Evolutionary conservation across 768 basidiomycete species (phyloP).

Genomic region (Mrakia gelida): DNA sequence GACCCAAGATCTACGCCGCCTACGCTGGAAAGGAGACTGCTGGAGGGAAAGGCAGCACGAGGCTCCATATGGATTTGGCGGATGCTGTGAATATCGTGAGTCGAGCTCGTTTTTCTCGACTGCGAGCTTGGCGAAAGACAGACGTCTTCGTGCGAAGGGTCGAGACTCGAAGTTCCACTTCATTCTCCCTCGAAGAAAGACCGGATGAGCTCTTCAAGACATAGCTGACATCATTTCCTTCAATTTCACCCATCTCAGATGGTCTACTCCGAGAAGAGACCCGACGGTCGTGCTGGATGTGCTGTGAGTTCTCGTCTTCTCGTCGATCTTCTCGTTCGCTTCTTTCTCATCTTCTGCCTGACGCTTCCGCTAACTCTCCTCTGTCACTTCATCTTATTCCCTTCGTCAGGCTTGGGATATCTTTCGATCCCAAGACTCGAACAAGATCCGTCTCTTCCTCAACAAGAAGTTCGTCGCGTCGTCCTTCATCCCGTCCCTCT

Average conservation of each 20-base stretch:
- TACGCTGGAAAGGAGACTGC: conserved; percentile 52
- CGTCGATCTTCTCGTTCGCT: no score
- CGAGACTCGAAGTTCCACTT: no score
- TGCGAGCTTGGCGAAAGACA: background rate
- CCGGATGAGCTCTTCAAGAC: no score
- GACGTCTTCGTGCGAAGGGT: conserved; percentile 34
- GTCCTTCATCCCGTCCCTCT: conserved; percentile 7
- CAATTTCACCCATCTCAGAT: conserved; percentile 46
- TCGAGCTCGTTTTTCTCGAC: conserved; percentile 36
- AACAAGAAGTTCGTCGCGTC: conserved; percentile 53
- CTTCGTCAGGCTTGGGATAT: conserved; percentile 55
- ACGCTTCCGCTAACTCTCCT: no score
- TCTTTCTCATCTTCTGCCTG: conserved; percentile 51
- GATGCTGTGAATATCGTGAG: conserved; percentile 92
- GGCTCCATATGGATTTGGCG: conserved; percentile 88
- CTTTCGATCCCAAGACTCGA: conserved; percentile 73
- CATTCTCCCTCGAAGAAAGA: no score
- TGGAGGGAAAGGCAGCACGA: conserved; percentile 77
- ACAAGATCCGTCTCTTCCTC: conserved; percentile 71
- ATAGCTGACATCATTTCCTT: background rate
- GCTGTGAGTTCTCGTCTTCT: conserved; percentile 51
- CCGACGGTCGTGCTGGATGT: conserved; percentile 53
- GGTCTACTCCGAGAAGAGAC: conserved; percentile 40
- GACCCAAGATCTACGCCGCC: conserved; percentile 92
- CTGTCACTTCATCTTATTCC: no score